Evolutionary conservation across 257 asterid species (phyloP), one percentile per base, ranked within the genome.

Genomic region (Nicotiana undulata): DNA sequence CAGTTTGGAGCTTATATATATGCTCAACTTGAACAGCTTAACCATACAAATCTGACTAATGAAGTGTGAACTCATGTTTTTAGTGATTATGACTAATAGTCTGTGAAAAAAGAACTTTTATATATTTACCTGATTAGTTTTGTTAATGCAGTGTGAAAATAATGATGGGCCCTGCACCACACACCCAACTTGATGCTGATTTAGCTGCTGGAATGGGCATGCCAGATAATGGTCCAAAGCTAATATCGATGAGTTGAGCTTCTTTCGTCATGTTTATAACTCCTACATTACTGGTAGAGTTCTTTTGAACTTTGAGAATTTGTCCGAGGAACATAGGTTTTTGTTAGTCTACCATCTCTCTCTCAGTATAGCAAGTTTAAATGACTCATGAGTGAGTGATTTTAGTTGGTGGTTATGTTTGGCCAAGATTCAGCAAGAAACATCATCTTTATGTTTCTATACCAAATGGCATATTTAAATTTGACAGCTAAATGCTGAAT

Each of bases 141-240:
- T 22, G 34, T 83, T 85, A 31, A 16, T 86, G 82, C 85, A 80
- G 97, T 76, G 20, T 93, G 85, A 95, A 93, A 90, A 76, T 81
- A 79, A 91, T 95, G 99, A 63, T 64, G 83, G 98, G 97, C n/a
- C 93, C 96, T 70, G 90, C 92, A 51, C 98, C 98, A 12, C 98
- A 95, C 85, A 90, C 93, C 3, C 99, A 93, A 83, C 84, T 93
- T 24, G 97, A 95, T 81, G 99, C 99, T 12, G 97, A 95, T 1
- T 80, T 91, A 32, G 98, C 98, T 72, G 97, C 93, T 86, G 98
- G 99, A 52, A 95, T 95, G 98, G 99, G 98, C 56, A 88, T 81
- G 93, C 99, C 98, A 0, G 98, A 95, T 82, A 92, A 95, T 76
- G 99, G 98, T 11, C 98, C 98, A 26, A 95, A 93, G 89, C 88